Evolutionary conservation across 306 rosid species (phyloP).

Genomic region (Datisca glomerata): DNA sequence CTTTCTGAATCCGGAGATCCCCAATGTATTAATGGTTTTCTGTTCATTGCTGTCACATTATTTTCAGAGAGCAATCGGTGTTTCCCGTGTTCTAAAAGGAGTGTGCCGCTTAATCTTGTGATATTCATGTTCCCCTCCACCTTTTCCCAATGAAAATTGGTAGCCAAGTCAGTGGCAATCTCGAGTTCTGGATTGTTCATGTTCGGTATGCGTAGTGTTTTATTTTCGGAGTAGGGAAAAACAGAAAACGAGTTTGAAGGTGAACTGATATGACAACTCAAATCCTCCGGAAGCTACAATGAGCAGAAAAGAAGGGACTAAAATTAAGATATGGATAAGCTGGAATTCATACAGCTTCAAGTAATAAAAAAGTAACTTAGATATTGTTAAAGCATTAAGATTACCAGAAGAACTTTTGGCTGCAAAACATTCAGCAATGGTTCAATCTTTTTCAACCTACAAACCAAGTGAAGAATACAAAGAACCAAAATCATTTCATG

Average conservation of each 20-base stretch:
- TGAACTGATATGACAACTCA: constrained; percentile 24
- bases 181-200: constrained; percentile 30
- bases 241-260: constrained; percentile 24
- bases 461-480: constrained; percentile 5
- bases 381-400: constrained; percentile 7
- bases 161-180: constrained; percentile 46
- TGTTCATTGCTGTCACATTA: constrained; percentile 8
- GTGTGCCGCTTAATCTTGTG: constrained; percentile 54
- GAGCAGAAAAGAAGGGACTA: constrained; percentile 9
- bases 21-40: constrained; percentile 33
- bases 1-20: constrained; percentile 40
- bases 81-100: constrained; percentile 32
- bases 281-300: constrained; percentile 46
- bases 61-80: constrained; percentile 27
- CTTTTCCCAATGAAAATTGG: constrained; percentile 48
- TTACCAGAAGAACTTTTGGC: constrained; percentile 61
- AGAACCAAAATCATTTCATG: not conserved
- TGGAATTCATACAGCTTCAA: constrained; percentile 5
- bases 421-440: constrained; percentile 46
- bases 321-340: not conserved
- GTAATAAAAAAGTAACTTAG: not conserved
- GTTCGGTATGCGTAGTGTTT: constrained; percentile 31
- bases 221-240: constrained; percentile 40
- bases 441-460: constrained; percentile 45
- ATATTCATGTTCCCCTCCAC: constrained; percentile 33